Conservation (phyloP, 2,329 filamentous ascomycete species). For the Pseudogymnoascus sp. region DNA sequence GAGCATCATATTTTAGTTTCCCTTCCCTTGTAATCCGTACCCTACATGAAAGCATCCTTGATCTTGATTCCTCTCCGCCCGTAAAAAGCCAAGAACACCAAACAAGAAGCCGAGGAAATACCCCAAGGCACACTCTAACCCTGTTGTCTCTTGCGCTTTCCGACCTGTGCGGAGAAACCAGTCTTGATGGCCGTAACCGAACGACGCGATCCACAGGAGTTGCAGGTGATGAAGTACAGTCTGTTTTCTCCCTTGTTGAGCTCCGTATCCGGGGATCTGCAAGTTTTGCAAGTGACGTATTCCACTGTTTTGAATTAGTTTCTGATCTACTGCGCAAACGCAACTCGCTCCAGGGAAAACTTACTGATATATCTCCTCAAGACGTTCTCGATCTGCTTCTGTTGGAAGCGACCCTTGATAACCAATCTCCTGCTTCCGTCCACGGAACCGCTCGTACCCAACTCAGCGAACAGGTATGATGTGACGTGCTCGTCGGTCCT, state of each 20-base stretch:
- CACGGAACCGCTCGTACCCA: slow-evolving; percentile 94
- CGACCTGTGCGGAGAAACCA: slow-evolving; percentile 99
- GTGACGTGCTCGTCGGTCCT: slow-evolving; percentile 96
- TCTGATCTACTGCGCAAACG: slow-evolving; percentile 2
- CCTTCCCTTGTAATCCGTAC: slow-evolving; percentile 10
- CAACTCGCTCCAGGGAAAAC: slow-evolving; percentile 29
- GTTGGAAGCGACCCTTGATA: slow-evolving; percentile 99
- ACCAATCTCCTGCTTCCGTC: slow-evolving; percentile 89
- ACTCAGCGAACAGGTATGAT: slow-evolving; percentile 92
- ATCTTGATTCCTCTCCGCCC: slow-evolving; percentile 9
- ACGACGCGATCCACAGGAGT: slow-evolving; percentile 74
- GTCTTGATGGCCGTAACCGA: slow-evolving; percentile 98
- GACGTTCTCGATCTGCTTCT: slow-evolving; percentile 98
- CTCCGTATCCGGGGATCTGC: slow-evolving; percentile 87
- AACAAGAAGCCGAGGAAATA: slow-evolving; percentile 11
- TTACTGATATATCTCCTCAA: slow-evolving; percentile 88
- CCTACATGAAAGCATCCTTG: slow-evolving; percentile 9
- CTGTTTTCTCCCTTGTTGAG: slow-evolving; percentile 99
- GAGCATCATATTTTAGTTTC: slow-evolving; percentile 8
- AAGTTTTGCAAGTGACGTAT: slow-evolving; percentile 99
- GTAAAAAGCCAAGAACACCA: slow-evolving; percentile 9
- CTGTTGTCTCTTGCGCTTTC: slow-evolving; percentile 94
- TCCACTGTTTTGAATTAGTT: slow-evolving; percentile 49
- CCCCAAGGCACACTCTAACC: slow-evolving; percentile 47
- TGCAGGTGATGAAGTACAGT: slow-evolving; percentile 98